A percentile compares a stretch with the other conserved stretches of the same genome.
Conservation (phyloP, 805 yeast genomes). For the Saccharomyces mikatae region DNA sequence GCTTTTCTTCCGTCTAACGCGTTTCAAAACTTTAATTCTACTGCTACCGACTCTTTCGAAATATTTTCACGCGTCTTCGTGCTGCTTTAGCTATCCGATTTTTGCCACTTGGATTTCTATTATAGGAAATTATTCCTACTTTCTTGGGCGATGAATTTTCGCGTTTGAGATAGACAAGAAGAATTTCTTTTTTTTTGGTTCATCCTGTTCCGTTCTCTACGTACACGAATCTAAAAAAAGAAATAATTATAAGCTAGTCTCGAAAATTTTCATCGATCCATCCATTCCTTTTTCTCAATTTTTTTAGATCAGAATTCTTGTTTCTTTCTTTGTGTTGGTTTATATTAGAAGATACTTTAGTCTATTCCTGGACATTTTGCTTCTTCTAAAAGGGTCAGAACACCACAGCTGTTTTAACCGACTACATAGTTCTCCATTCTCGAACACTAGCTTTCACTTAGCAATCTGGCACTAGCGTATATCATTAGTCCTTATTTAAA, state of each 20-base stretch:
- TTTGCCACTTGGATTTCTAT: not conserved
- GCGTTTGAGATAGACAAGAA: not conserved
- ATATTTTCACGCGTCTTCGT: not conserved
- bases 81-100: not conserved
- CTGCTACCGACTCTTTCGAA: not conserved
- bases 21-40: not conserved
- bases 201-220: not conserved
- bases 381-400: not conserved
- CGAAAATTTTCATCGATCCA: not conserved
- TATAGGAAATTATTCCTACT: not conserved
- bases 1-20: not conserved
- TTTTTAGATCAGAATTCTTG: not conserved
- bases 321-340: not conserved
- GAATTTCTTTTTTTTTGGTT: not conserved
- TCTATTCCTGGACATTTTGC: not conserved
- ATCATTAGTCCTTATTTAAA: not conserved
- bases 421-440: not conserved
- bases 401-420: not conserved
- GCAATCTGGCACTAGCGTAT: not conserved
- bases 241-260: not conserved
- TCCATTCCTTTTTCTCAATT: not conserved
- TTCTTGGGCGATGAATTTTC: not conserved
- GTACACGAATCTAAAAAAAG: not conserved
- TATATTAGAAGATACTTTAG: not conserved
- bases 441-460: not conserved